phyloP scores from a whole-genome alignment of 768 basidiomycete genomes.

The Kwoniella dejecticola region DNA sequence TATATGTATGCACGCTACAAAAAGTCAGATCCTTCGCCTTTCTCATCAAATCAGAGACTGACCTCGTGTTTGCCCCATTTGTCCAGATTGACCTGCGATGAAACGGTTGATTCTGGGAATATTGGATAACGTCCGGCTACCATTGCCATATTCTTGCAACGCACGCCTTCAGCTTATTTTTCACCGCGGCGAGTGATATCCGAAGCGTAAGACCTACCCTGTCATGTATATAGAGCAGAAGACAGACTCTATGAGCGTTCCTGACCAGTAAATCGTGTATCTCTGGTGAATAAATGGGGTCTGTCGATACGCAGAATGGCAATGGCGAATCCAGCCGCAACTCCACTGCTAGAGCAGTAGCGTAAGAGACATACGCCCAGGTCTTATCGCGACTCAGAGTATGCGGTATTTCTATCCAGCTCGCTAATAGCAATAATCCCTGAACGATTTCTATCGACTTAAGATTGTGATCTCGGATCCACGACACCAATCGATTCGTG shows the following conservation, averaged over 20 bases:
- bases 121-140: conserved; percentile 23
- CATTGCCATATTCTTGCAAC: conserved; percentile 30
- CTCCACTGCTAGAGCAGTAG: conserved; percentile 19
- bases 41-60: background rate
- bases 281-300: conserved; percentile 9
- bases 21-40: background rate
- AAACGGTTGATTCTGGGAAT: conserved; percentile 16
- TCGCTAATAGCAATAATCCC: conserved; percentile 15
- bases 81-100: conserved; percentile 10
- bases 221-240: conserved; percentile 20
- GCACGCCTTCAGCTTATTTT: no score
- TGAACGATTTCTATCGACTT: conserved; percentile 27
- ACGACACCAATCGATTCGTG: conserved; percentile 1
- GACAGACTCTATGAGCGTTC: conserved; percentile 21
- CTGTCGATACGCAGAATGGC: conserved; percentile 18
- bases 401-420: conserved; percentile 17
- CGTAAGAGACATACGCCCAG: conserved; percentile 21
- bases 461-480: conserved; percentile 14
- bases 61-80: conserved; percentile 18
- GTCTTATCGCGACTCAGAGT: conserved; percentile 17
- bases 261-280: conserved; percentile 18
- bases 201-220: conserved; percentile 1
- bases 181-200: no score
- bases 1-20: conserved; percentile 8
- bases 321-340: conserved; percentile 17